Conservation (phyloP, 2,329 filamentous ascomycete genomes). For the Macroventuria anomochaeta region DNA sequence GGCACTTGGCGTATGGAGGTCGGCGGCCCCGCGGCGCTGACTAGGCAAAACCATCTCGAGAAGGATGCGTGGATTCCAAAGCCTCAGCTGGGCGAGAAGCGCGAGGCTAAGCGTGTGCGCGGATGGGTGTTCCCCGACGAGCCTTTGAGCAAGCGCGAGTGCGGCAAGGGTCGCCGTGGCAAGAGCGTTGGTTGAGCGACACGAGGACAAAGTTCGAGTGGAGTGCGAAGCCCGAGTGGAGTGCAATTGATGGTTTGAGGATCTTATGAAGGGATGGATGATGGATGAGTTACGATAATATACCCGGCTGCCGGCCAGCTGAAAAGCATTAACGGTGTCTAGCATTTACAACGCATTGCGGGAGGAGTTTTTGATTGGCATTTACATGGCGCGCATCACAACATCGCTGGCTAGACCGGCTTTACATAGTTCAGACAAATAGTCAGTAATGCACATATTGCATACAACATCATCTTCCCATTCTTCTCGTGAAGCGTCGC, state of each 20-base stretch:
- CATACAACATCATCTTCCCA: too few relatives aligned
- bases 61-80: slow-evolving; percentile 78
- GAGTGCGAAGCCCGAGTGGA: too few relatives aligned
- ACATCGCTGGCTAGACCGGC: slow-evolving; percentile 4
- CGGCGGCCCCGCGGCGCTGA: slow-evolving; percentile 75
- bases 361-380: slow-evolving; percentile 7
- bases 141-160: slow-evolving; percentile 72
- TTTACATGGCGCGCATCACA: slow-evolving; percentile 9
- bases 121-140: slow-evolving; percentile 82
- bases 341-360: slow-evolving; percentile 17
- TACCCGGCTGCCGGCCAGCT: slow-evolving; percentile 21
- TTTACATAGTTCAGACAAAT: slow-evolving; percentile 11
- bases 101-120: slow-evolving; percentile 73
- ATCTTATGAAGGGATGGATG: slow-evolving; percentile 1
- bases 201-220: too few relatives aligned
- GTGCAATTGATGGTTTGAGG: not conserved
- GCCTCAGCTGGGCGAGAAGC: slow-evolving; percentile 74
- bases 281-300: slow-evolving; percentile 12
- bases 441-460: slow-evolving; percentile 7
- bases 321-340: slow-evolving; percentile 16
- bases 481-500: too few relatives aligned
- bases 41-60: slow-evolving; percentile 71
- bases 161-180: slow-evolving; percentile 43
- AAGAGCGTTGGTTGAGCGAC: slow-evolving; percentile 26
- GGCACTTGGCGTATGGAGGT: slow-evolving; percentile 72